phyloP scores from a whole-genome alignment of 768 basidiomycete species.

The Podaxis sp. region DNA sequence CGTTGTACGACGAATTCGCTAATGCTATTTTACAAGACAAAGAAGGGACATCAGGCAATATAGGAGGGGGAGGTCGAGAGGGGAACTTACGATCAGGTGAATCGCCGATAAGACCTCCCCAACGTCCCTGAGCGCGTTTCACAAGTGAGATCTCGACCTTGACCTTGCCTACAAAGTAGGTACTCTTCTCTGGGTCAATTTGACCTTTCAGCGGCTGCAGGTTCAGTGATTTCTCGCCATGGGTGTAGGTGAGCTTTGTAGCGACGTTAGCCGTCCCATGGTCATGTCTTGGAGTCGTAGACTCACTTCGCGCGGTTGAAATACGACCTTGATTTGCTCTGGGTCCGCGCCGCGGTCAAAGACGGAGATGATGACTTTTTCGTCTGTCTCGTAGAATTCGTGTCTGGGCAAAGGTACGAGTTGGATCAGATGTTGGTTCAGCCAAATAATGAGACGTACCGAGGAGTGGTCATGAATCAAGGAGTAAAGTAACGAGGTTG shows the following conservation, averaged over 20 bases:
- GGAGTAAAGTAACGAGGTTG: background rate
- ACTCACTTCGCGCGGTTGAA: slow-evolving; percentile 63
- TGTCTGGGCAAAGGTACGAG: slow-evolving; percentile 43
- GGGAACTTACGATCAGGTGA: slow-evolving; percentile 64
- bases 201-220: slow-evolving; percentile 82
- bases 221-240: slow-evolving; percentile 68
- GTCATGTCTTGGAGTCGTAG: background rate
- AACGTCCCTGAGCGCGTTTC: slow-evolving; percentile 67
- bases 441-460: slow-evolving; percentile 23
- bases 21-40: slow-evolving; percentile 25
- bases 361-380: slow-evolving; percentile 66
- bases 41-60: slow-evolving; percentile 4
- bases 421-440: background rate
- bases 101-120: slow-evolving; percentile 77
- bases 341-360: slow-evolving; percentile 79
- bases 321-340: slow-evolving; percentile 54
- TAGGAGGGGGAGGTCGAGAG: background rate
- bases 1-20: slow-evolving; percentile 26
- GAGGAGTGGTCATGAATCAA: slow-evolving; percentile 32
- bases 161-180: slow-evolving; percentile 73
- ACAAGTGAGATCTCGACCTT: slow-evolving; percentile 84
- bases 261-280: slow-evolving; percentile 8
- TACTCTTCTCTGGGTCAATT: slow-evolving; percentile 63
- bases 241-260: slow-evolving; percentile 52
- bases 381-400: slow-evolving; percentile 88